phyloP scores from a whole-genome alignment of 2,329 filamentous ascomycete genomes.

The Fusarium sp. region DNA sequence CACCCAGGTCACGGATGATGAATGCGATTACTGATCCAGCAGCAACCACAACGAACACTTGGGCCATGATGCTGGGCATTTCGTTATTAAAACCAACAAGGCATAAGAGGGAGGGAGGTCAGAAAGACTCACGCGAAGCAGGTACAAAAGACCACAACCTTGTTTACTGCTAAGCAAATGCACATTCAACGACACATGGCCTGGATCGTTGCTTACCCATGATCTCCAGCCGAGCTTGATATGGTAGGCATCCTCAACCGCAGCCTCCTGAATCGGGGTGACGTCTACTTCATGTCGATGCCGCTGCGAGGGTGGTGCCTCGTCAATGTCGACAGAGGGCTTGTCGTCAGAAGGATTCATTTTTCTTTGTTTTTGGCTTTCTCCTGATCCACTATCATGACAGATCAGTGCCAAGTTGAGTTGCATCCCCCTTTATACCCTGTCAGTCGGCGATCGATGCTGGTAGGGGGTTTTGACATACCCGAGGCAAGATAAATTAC shows the following conservation, averaged over 20 bases:
- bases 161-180: background rate
- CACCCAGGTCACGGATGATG: constrained; percentile 8
- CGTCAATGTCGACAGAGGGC: constrained; percentile 4
- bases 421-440: background rate
- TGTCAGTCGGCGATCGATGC: background rate
- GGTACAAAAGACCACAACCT: constrained; percentile 12
- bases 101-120: background rate
- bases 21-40: constrained; percentile 13
- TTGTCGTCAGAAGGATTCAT: constrained; percentile 9
- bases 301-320: background rate
- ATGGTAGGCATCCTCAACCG: constrained; percentile 16
- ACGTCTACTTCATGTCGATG: background rate
- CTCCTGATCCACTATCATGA: background rate
- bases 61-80: constrained; percentile 4
- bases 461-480: background rate
- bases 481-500: background rate
- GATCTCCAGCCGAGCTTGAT: constrained; percentile 13
- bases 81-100: background rate
- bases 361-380: background rate
- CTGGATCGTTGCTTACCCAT: constrained; percentile 3
- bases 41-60: constrained; percentile 13
- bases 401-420: background rate
- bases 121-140: constrained; percentile 10
- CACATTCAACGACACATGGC: background rate
- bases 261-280: constrained; percentile 6